Base-by-base conservation (phyloP, 805 yeast species). In the Metschnikowia anglica region DNA sequence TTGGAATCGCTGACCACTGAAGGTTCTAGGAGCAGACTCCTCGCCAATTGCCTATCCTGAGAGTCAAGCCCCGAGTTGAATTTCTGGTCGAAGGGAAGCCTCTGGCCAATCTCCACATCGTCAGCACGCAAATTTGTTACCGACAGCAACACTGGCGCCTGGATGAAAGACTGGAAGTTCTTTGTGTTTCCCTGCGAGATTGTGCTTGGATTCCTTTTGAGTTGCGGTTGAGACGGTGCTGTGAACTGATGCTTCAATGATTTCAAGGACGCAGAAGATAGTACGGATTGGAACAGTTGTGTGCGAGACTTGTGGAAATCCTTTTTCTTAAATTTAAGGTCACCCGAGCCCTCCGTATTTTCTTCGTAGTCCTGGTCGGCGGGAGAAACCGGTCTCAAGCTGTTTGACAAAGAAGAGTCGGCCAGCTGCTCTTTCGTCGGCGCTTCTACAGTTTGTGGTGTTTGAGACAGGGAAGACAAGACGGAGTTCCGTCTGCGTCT, bases 91-190 rank as follows among this genome's bases (percentile, higher is more conserved):
- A 71, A 71, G 5, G 75, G 74, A 17, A 65, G 50, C 43, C 64
- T 68, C 41, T 65, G 65, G 18, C 76, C 76, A n/a, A 71, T 71
- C 37, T 62, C 67, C 5, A 61, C 49, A 24, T 67, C 66, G 34
- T 66, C 66, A n/a, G 43, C 45, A 26, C 60, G 65, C 32, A 60
- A 52, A 37, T 61, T 66, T 15, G 69, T 46, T 31, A 67, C 64
- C 43, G 66, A 59, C 29, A 70, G 65, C 34, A 71, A 55, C 4
- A 69, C 74, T 1, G 76, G 76, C 1, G 74, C 76, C 54, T 71
- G 76, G 41, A 71, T 71, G 44, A 66, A 70, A 17, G 70, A 63
- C 56, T 71, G 76, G 56, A 69, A 68, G 53, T 71, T 66, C 51
- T 66, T 53, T 25, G 47, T 39, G 31, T 51, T 46, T 13, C 35